Evolutionary conservation across 2,329 filamentous ascomycete species (phyloP).

Genomic region (Ilyonectria sp.): DNA sequence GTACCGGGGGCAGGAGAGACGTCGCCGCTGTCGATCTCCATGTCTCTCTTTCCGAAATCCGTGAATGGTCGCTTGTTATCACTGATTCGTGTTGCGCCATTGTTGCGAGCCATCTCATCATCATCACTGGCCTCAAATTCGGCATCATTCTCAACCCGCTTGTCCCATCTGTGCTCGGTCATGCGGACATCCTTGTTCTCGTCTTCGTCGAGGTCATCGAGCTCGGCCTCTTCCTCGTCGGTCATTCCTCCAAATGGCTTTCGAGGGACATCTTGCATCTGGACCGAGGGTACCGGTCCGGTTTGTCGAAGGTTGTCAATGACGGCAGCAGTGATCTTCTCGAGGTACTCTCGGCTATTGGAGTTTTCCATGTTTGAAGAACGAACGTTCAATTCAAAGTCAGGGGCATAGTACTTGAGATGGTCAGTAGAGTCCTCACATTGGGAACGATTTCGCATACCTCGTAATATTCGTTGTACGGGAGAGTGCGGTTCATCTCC

Average conservation of each 20-base stretch:
- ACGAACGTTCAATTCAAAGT: conserved; percentile 91
- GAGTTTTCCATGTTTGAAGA: conserved; percentile 93
- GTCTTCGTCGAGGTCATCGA: conserved; percentile 84
- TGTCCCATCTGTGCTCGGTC: conserved; percentile 87
- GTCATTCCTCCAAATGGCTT: conserved; percentile 74
- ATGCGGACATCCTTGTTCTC: conserved; percentile 87
- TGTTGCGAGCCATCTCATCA: conserved; percentile 82
- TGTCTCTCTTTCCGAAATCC: conserved; percentile 64
- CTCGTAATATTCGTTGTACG: conserved; percentile 96
- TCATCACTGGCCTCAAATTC: conserved; percentile 93
- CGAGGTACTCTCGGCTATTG: conserved; percentile 85
- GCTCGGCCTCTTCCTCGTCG: conserved; percentile 76
- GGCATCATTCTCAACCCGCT: conserved; percentile 80
- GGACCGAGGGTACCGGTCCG: conserved; percentile 88
- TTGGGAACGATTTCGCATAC: conserved; percentile 60
- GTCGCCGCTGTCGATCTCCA: conserved; percentile 56
- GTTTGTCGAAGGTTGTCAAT: conserved; percentile 91
- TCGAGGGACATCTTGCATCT: conserved; percentile 84
- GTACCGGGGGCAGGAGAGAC: conserved; percentile 56
- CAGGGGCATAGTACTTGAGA: conserved; percentile 88
- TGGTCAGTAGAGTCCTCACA: conserved; percentile 38
- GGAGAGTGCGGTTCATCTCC: conserved; percentile 85
- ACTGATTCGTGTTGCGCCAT: conserved; percentile 75
- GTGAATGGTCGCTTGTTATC: conserved; percentile 66
- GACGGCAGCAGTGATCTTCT: conserved; percentile 85